Percentiles rank a stretch among this genome's conserved stretches.
Evolutionary conservation across 441 rosid species (phyloP).

Genomic region (Euphorbia corollata): DNA sequence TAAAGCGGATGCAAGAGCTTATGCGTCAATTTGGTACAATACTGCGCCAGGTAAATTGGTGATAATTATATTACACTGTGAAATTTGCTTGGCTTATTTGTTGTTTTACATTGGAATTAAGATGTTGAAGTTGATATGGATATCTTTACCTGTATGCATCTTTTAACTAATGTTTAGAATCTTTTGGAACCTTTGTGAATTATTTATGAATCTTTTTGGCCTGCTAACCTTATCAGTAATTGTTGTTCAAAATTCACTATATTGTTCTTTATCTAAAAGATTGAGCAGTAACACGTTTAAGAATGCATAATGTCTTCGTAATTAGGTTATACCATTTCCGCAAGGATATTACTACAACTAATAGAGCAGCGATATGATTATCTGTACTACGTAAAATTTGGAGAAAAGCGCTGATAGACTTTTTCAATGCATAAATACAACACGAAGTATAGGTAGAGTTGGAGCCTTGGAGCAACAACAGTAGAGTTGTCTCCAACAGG

Average conservation of each 20-base stretch:
- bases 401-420: too few species aligned
- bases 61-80: background rate
- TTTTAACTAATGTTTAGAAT: background rate
- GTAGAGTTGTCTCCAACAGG: too few species aligned
- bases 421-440: too few species aligned
- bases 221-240: background rate
- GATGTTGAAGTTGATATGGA: constrained; percentile 1
- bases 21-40: constrained; percentile 69
- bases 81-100: background rate
- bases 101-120: background rate
- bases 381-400: too few species aligned
- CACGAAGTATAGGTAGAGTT: too few species aligned
- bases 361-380: too few species aligned
- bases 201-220: background rate
- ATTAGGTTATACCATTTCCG: background rate
- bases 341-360: background rate
- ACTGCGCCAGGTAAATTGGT: constrained; percentile 27
- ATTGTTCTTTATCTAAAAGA: background rate
- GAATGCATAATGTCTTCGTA: background rate
- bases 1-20: constrained; percentile 90
- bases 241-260: background rate
- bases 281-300: background rate
- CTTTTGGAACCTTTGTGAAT: background rate
- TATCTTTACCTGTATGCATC: background rate
- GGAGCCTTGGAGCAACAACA: too few species aligned